Percentiles rank a stretch among this genome's conserved stretches.
Evolutionary conservation across 2,329 filamentous ascomycete species (phyloP).

Genomic region (Colletotrichum somersetense): DNA sequence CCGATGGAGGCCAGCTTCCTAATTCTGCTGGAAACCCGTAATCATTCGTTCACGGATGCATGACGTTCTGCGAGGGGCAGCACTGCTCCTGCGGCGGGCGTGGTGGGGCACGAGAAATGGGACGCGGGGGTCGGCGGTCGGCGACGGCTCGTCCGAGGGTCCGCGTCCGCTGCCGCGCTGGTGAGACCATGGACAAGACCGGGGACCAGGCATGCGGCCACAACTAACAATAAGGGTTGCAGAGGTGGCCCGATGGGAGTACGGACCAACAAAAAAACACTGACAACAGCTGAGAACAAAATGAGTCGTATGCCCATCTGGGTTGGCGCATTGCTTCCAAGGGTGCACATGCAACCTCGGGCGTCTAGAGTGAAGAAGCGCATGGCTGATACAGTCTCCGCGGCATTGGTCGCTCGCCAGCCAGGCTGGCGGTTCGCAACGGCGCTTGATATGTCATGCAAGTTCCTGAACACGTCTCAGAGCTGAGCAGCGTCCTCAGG

Average conservation of each 20-base stretch:
- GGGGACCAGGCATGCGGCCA: slow-evolving; percentile 12
- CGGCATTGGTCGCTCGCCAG: slow-evolving; percentile 13
- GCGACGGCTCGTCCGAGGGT: slow-evolving; percentile 27
- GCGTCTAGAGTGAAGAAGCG: slow-evolving; percentile 9
- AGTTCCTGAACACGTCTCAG: slow-evolving; percentile 12
- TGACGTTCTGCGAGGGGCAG: slow-evolving; percentile 25
- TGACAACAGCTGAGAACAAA: not conserved
- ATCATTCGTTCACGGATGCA: slow-evolving; percentile 23
- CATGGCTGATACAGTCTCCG: not conserved
- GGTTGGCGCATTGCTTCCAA: not conserved
- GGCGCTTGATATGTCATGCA: slow-evolving; percentile 30
- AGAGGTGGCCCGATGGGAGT: not conserved
- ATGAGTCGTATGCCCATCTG: not conserved
- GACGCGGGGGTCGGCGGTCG: slow-evolving; percentile 32
- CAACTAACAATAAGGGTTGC: not conserved
- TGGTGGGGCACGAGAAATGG: slow-evolving; percentile 10
- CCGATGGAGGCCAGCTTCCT: slow-evolving; percentile 25
- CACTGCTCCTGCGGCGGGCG: slow-evolving; percentile 24
- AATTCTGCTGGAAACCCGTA: slow-evolving; percentile 14
- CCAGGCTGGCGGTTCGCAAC: slow-evolving; percentile 16
- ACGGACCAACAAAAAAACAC: not conserved
- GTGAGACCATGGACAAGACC: not conserved
- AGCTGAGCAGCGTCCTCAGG: not conserved
- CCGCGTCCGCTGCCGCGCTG: slow-evolving; percentile 7
- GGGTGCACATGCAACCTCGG: not conserved